Base-by-base conservation (phyloP, 139 green algal species). In the Tetraselmis chui region DNA sequence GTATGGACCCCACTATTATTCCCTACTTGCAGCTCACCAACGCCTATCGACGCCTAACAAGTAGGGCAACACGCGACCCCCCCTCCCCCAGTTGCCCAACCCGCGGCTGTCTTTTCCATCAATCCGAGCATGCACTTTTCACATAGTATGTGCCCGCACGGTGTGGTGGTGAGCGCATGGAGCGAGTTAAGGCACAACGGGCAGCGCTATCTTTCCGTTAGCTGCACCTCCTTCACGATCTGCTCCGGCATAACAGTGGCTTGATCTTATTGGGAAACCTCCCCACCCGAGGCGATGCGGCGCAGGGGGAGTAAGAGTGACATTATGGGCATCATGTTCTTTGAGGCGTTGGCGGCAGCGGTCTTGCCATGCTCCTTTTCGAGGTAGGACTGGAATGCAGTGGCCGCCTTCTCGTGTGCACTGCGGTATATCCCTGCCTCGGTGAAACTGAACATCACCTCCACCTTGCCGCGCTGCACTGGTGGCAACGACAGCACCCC, bases 111-210 rank as follows among this genome's bases (percentile, higher is more conserved):
- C 77, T 86, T n/a, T n/a, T n/a, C 78, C 0, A 79, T 31, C 29
- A 2, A 5, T 5, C 76, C 81, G 31, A 85, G 32, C 83, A 93
- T 93, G 89, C 92, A 94, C 85, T 93, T 87, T 28, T 79, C 77
- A 82, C 90, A 95, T 85, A 92, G 95, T 91, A 91, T 95, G 88
- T 95, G 90, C 23, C 81, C 59, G 86, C 92, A 95, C 28, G 79
- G 82, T 1, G 89, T 93, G 45, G 11, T 5, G 45, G 45, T 67
- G n/a, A 90, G 91, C 29, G 77, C 2, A 28, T 92, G 85, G 2
- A 91, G 76, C 32, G 79, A 79, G 59, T 95, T 87, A 11, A 92
- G 82, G 85, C 91, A 95, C 76, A 95, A 89, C 75, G 88, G 77
- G 90, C 91, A 94, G 31, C 92, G 87, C 45, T 25, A 25, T 18